Evolutionary conservation across 495 filamentous ascomycete species (phyloP).

Genomic region (Tuber melanosporum): DNA sequence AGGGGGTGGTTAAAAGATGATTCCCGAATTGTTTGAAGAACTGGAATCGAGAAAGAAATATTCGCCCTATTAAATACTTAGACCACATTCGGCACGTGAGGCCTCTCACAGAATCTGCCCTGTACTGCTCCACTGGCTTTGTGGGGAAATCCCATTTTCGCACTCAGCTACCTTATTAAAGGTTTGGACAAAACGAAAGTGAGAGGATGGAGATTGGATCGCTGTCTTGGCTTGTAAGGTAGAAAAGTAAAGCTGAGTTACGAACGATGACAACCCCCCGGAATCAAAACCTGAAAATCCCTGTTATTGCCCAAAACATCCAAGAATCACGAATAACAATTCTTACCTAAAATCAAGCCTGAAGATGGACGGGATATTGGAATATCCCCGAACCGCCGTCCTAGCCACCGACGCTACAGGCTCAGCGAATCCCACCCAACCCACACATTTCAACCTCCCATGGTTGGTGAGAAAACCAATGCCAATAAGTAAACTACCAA

Average conservation of each 20-base stretch:
- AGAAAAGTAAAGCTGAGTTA: too few species aligned
- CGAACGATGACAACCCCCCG: too few species aligned
- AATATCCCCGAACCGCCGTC: neutral
- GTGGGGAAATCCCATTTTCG: neutral
- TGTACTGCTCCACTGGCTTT: neutral
- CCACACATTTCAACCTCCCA: neutral
- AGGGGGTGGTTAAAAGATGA: neutral
- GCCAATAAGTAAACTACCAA: neutral
- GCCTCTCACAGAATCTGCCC: neutral
- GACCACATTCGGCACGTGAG: neutral
- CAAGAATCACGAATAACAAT: neutral
- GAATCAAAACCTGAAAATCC: neutral
- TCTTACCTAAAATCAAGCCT: neutral
- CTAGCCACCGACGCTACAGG: neutral
- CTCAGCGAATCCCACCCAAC: neutral
- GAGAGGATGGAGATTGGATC: neutral
- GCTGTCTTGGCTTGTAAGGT: too few species aligned
- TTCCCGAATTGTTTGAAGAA: neutral
- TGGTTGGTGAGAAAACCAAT: neutral
- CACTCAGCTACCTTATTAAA: neutral
- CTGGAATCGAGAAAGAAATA: neutral
- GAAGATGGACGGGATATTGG: neutral
- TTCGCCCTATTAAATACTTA: neutral
- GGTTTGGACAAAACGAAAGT: neutral
- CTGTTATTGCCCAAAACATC: neutral